These are phyloP conservation scores for Solanum stenotomum DNA, from an alignment of 257 asterid genomes.

Conservation along the genomic window DNA sequence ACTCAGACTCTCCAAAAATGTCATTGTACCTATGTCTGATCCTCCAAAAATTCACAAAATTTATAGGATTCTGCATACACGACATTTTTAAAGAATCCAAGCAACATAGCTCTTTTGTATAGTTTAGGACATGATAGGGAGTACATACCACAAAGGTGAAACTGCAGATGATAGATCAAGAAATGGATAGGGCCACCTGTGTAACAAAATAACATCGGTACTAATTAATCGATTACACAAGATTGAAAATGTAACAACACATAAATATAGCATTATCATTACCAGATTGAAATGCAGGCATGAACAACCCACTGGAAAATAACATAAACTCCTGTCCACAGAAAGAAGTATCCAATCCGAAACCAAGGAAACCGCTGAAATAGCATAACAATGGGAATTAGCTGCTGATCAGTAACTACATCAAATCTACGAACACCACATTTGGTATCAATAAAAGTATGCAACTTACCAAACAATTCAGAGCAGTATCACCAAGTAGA, in stretches of 20 bases:
- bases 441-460: not conserved
- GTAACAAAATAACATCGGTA: not conserved
- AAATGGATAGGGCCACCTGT: slow-evolving; percentile 98
- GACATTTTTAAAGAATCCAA: not conserved
- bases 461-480: slow-evolving; percentile 68
- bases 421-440: not conserved
- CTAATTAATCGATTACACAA: not conserved
- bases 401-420: not conserved
- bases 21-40: not conserved
- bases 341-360: slow-evolving; percentile 70
- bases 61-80: not conserved
- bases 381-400: not conserved
- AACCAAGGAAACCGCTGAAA: slow-evolving; percentile 96
- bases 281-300: slow-evolving; percentile 72
- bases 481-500: slow-evolving; percentile 76
- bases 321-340: slow-evolving; percentile 70
- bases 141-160: slow-evolving; percentile 80
- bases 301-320: slow-evolving; percentile 75
- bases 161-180: slow-evolving; percentile 81
- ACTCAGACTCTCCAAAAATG: not conserved
- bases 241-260: not conserved
- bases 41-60: not conserved
- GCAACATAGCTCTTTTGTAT: not conserved
- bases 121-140: not conserved
- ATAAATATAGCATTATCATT: not conserved